A percentile compares a stretch with the other conserved stretches of the same genome.
Conservation (phyloP, 164 flowering plant species). For the Tinospora cordifolia region DNA sequence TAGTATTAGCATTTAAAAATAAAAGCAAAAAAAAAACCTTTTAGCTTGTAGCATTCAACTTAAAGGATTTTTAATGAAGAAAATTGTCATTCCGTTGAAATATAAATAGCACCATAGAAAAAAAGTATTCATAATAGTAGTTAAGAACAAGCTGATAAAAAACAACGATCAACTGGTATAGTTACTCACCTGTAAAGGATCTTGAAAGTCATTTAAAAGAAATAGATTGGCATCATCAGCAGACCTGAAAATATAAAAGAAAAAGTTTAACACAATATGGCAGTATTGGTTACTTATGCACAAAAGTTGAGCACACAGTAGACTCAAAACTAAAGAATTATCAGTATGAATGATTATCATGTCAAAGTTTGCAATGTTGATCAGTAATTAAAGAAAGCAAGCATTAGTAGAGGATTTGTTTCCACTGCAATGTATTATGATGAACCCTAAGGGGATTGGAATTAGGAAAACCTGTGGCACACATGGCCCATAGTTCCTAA, state of each 20-base stretch:
- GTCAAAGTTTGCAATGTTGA: neutral
- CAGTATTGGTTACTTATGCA: neutral
- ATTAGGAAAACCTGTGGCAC: neutral
- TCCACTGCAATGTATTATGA: neutral
- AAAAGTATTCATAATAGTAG: no score
- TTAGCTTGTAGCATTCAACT: neutral
- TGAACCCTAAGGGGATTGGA: neutral
- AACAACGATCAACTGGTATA: neutral
- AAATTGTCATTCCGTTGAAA: no score
- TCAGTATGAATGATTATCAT: neutral
- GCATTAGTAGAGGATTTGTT: neutral
- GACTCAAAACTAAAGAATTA: neutral
- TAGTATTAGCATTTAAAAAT: neutral
- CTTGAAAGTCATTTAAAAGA: slow-evolving; percentile 85
- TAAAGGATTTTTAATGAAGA: neutral
- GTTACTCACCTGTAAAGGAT: slow-evolving; percentile 82
- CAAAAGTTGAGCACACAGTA: neutral
- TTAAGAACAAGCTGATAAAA: neutral
- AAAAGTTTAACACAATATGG: slow-evolving; percentile 4
- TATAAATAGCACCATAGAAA: no score
- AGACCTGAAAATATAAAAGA: slow-evolving; percentile 57
- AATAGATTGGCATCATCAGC: slow-evolving; percentile 96
- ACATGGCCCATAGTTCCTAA: neutral
- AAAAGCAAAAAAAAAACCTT: neutral
- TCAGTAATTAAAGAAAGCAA: neutral